Base-by-base conservation (phyloP, 345 rosid species). In the Boechera divaricarpa region DNA sequence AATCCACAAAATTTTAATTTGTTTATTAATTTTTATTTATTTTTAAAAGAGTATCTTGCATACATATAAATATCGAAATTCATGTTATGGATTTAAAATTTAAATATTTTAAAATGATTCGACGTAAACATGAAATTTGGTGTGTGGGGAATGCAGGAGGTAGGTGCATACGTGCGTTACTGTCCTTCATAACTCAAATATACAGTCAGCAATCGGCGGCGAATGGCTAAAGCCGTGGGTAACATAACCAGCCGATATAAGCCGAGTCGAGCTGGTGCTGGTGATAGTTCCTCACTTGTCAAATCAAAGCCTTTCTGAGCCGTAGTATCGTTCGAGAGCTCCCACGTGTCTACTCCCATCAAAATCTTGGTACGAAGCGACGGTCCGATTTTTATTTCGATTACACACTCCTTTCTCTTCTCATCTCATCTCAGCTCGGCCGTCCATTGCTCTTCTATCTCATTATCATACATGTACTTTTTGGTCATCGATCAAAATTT, bases 381-480 rank as follows among this genome's bases (percentile, higher is more conserved):
- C 74, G 77, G 74, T 78, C 78, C 53, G 58, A 73, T 59, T 51
- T 66, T 66, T 61, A 5, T 32, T 48, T 52, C 70, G 9, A 5
- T 45, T 45, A 42, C 51, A 62, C 65, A 69, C 70, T 51, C 52
- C 41, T 72, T 41, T 51, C n/a, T 39, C n/a, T 32, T 7, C 13
- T 48, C 62, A 48, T 71, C 77, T 31, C 60, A 67, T 78, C 82
- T 29, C 24, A 21, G 24, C 24, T 21, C 60, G 60, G 8, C 78
- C 82, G 78, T 79, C 82, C 82, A 79, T 31, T 61, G 0, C 58
- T 42, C 57, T 39, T 76, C 24, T 42, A 49, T 64, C 51, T 64
- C 72, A 57, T 51, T 77, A 47, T 64, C 77, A 29, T 42, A 67
- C 59, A 57, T 6, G 49, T 49, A 68, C 26, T 28, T 21, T 67